These are phyloP conservation scores for Gaeumannomyces tritici DNA, from an alignment of 2,329 filamentous ascomycete species.

Conservation along the genomic window DNA sequence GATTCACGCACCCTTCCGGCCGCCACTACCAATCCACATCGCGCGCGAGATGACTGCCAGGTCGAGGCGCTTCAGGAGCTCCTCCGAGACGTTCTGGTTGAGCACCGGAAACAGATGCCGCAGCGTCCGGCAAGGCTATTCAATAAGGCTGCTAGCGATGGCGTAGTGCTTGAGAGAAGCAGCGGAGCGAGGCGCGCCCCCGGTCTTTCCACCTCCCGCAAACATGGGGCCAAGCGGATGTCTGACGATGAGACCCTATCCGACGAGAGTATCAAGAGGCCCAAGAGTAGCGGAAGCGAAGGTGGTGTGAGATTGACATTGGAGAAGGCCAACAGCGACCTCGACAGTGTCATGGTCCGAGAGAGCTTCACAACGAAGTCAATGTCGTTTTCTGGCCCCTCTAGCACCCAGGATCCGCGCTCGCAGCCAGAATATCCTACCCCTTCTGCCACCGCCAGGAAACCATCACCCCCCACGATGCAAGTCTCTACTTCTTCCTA, in stretches of 20 bases:
- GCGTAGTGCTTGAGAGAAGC: not conserved
- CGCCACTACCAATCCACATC: not conserved
- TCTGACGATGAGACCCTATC: not conserved
- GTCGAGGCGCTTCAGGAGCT: not conserved
- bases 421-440: not conserved
- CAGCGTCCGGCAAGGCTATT: not conserved
- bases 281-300: not conserved
- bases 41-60: not conserved
- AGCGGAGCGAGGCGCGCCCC: not conserved
- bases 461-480: not conserved
- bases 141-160: not conserved
- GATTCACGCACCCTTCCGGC: not conserved
- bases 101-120: not conserved
- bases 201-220: not conserved
- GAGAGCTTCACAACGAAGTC: not conserved
- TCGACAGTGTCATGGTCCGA: not conserved
- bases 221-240: not conserved
- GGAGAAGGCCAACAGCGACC: not conserved
- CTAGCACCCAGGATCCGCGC: too few species aligned
- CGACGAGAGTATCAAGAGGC: not conserved
- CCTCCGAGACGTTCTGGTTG: not conserved
- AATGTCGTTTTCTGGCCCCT: not conserved
- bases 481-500: not conserved
- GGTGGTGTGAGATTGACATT: not conserved
- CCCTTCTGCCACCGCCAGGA: not conserved